phyloP scores from a whole-genome alignment of 371 early-diverging fungal species.

The Capillidium rhysosporum region DNA sequence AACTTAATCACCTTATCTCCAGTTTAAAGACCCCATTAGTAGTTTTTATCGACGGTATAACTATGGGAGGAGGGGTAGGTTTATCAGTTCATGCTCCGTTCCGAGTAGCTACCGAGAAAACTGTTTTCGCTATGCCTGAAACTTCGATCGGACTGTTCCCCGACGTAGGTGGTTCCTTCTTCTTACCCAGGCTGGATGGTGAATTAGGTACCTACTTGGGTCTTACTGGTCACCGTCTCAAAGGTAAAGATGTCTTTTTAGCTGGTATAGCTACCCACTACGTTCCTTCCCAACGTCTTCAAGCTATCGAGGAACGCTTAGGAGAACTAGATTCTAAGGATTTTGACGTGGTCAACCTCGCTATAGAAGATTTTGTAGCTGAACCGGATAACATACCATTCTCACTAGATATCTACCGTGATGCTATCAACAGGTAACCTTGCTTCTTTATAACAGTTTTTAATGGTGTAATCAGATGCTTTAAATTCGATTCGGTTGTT shows the following conservation, averaged over 20 bases:
- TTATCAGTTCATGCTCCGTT: slow-evolving; percentile 89
- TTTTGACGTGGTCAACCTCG: slow-evolving; percentile 62
- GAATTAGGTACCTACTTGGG: slow-evolving; percentile 83
- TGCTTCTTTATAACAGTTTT: neutral
- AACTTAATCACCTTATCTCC: slow-evolving; percentile 73
- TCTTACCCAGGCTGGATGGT: slow-evolving; percentile 78
- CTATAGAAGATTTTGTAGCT: slow-evolving; percentile 80
- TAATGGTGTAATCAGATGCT: slow-evolving; percentile 30
- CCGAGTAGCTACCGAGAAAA: slow-evolving; percentile 82
- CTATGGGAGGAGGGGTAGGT: slow-evolving; percentile 94
- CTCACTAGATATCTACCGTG: slow-evolving; percentile 41
- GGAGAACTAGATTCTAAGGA: slow-evolving; percentile 64
- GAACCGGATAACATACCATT: slow-evolving; percentile 22
- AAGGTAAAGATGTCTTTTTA: slow-evolving; percentile 72
- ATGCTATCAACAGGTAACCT: slow-evolving; percentile 44
- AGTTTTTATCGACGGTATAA: slow-evolving; percentile 76
- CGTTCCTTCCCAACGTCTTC: slow-evolving; percentile 67
- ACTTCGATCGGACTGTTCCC: slow-evolving; percentile 82
- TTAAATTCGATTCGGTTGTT: slow-evolving; percentile 52
- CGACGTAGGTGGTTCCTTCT: slow-evolving; percentile 88
- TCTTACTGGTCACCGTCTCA: slow-evolving; percentile 66
- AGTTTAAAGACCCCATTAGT: slow-evolving; percentile 74
- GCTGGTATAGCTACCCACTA: slow-evolving; percentile 95
- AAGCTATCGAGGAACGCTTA: slow-evolving; percentile 58
- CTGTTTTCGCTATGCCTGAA: slow-evolving; percentile 87